Evolutionary conservation across 177 flowering plant species (phyloP).

Genomic region (Tripterygium wilfordii): DNA sequence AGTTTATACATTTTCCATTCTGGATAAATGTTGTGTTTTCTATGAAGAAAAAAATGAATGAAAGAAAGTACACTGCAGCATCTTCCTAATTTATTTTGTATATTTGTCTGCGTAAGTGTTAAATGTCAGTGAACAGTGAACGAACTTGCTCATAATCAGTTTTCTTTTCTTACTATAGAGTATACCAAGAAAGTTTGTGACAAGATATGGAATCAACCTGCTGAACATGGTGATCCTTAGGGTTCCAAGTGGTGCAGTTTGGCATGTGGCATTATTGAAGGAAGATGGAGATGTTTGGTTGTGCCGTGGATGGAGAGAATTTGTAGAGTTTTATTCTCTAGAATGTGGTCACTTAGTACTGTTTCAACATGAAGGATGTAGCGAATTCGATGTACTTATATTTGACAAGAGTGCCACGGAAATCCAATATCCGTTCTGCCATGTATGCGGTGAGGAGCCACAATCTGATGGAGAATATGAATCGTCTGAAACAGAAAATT

Average conservation of each 20-base stretch:
- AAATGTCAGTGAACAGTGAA: too few relatives aligned
- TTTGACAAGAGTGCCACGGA: slow-evolving; percentile 2
- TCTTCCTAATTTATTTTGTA: too few relatives aligned
- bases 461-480: background rate
- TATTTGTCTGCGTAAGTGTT: too few relatives aligned
- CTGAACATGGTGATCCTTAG: background rate
- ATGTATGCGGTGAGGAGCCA: background rate
- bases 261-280: background rate
- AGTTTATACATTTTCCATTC: too few relatives aligned
- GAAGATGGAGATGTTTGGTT: background rate
- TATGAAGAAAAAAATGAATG: too few relatives aligned
- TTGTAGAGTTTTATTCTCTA: background rate
- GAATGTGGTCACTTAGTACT: background rate
- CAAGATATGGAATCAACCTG: background rate
- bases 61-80: too few relatives aligned
- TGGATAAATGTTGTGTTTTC: too few relatives aligned
- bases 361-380: background rate
- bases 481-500: background rate
- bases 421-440: background rate
- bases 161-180: too few relatives aligned
- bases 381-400: background rate
- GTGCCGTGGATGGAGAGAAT: background rate
- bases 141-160: too few relatives aligned
- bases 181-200: slow-evolving; percentile 13
- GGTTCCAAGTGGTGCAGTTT: background rate